A percentile compares a stretch with the other conserved stretches of the same genome.
Evolutionary conservation across 345 rosid species (phyloP).

Genomic region (Citropsis articulata): DNA sequence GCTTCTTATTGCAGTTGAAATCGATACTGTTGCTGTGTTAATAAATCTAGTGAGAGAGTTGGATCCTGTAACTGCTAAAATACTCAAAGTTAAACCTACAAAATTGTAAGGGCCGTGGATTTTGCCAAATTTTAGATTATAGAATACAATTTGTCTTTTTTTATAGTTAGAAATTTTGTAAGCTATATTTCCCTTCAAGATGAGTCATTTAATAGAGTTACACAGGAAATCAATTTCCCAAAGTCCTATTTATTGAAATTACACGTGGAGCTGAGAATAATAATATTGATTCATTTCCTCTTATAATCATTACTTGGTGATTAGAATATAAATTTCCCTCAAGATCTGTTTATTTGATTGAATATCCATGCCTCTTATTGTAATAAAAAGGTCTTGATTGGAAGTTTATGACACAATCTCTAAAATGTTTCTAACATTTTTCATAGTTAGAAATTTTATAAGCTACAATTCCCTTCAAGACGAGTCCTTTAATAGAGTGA

Average conservation of each 20-base stretch:
- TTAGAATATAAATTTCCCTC: neutral
- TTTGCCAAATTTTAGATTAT: neutral
- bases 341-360: neutral
- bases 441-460: neutral
- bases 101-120: neutral
- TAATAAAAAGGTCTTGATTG: neutral
- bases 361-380: no score
- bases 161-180: neutral
- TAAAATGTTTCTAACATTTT: neutral
- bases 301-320: neutral
- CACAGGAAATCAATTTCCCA: neutral
- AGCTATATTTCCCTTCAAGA: neutral
- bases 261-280: neutral
- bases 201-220: neutral
- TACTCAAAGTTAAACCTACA: neutral
- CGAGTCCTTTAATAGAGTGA: neutral
- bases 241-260: neutral
- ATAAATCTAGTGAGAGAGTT: slow-evolving; percentile 1
- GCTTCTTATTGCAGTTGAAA: slow-evolving; percentile 18
- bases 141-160: neutral
- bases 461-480: neutral
- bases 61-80: neutral
- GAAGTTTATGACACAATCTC: neutral
- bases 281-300: neutral
- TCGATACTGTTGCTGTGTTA: neutral